Percentiles rank a stretch among this genome's conserved stretches.
Evolutionary conservation across 352 stramenopile genomes (phyloP).

Genomic region (Phytophthora cryptogea): DNA sequence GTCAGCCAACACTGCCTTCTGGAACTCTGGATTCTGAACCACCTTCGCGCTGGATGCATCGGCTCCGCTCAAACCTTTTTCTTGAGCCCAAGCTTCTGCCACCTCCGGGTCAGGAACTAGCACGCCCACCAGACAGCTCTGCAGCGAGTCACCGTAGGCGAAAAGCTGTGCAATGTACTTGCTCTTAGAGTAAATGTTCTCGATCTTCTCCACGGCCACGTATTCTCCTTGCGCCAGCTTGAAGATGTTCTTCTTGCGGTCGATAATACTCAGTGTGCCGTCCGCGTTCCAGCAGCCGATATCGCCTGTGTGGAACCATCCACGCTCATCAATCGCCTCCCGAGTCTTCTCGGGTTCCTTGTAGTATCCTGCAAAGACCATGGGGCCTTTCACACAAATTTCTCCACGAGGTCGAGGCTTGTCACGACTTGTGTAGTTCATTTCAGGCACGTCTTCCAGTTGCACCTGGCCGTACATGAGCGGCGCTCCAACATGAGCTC

Average conservation of each 20-base stretch:
- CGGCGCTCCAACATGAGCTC: constrained; percentile 92
- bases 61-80: constrained; percentile 18
- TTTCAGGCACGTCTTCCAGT: constrained; percentile 94
- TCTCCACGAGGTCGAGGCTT: constrained; percentile 48
- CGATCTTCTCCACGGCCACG: constrained; percentile 95
- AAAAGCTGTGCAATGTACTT: constrained; percentile 92
- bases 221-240: constrained; percentile 94
- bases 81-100: constrained; percentile 44
- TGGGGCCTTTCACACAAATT: constrained; percentile 60
- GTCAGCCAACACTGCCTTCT: constrained; percentile 37
- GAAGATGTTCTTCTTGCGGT: constrained; percentile 93
- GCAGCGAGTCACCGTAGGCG: constrained; percentile 93
- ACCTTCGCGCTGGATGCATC: constrained; percentile 33
- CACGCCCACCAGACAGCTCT: constrained; percentile 92
- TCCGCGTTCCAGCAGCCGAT: constrained; percentile 93
- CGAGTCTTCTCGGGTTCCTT: constrained; percentile 90
- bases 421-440: constrained; percentile 92
- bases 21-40: constrained; percentile 41
- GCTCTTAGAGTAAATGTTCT: constrained; percentile 91
- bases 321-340: constrained; percentile 88
- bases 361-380: constrained; percentile 92
- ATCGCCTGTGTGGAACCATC: constrained; percentile 96
- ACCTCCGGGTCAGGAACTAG: constrained; percentile 73
- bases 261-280: constrained; percentile 86
- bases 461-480: constrained; percentile 85